These are phyloP conservation scores for Rutidosis leptorrhynchoides DNA, from an alignment of 129 eudicot genomes.

Conservation along the genomic window DNA sequence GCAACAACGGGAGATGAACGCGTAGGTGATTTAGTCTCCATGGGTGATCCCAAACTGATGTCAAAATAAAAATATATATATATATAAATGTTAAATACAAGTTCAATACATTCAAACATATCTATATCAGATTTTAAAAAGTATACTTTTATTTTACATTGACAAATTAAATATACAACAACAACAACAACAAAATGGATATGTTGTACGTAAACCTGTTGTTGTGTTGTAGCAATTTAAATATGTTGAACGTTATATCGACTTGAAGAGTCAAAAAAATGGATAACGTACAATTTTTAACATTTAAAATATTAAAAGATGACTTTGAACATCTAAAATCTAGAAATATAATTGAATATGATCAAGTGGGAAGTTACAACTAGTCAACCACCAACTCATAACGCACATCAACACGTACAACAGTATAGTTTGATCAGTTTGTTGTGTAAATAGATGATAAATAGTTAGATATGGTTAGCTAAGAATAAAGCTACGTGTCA, in stretches of 20 bases:
- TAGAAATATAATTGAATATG: background rate
- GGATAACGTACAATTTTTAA: background rate
- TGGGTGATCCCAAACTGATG: too few relatives aligned
- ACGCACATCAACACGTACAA: background rate
- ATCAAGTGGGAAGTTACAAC: background rate
- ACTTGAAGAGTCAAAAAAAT: background rate
- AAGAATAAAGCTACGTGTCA: background rate
- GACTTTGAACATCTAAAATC: background rate
- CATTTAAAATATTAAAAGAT: background rate
- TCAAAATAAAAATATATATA: too few relatives aligned
- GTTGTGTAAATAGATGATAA: background rate
- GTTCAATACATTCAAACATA: too few relatives aligned
- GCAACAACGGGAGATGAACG: too few relatives aligned
- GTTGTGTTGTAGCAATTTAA: too few relatives aligned
- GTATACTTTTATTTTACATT: too few relatives aligned
- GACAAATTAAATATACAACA: too few relatives aligned
- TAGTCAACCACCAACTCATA: background rate
- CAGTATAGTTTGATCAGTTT: background rate
- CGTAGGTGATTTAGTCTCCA: too few relatives aligned
- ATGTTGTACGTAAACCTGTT: too few relatives aligned
- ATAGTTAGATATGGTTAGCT: background rate
- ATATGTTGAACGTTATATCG: background rate
- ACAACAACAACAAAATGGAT: too few relatives aligned
- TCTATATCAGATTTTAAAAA: too few relatives aligned
- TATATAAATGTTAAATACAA: too few relatives aligned